These are phyloP conservation scores for Sporothrix humicola DNA, from an alignment of 2,329 filamentous ascomycete genomes.

Conservation along the genomic window DNA sequence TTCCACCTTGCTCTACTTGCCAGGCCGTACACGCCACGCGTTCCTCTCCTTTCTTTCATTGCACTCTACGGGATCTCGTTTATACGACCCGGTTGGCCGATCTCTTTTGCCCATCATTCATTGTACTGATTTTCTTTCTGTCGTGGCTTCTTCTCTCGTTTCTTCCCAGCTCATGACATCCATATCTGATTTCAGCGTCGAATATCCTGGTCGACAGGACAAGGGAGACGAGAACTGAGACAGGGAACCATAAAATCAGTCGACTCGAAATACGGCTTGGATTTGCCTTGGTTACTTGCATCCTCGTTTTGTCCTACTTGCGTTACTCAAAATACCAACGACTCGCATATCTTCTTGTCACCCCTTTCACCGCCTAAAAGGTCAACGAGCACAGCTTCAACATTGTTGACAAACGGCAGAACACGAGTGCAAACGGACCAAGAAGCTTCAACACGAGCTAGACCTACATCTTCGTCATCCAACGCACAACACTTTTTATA, in stretches of 20 bases:
- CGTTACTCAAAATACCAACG: slow-evolving; percentile 16
- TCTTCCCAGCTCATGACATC: not conserved
- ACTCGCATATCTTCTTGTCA: not conserved
- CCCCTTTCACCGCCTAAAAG: not conserved
- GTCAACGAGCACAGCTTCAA: not conserved
- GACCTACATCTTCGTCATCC: not conserved
- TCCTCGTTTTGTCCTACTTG: slow-evolving; percentile 8
- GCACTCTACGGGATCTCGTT: slow-evolving; percentile 19
- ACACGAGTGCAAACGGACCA: slow-evolving; percentile 2
- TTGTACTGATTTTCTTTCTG: not conserved
- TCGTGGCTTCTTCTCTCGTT: not conserved
- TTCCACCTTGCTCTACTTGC: not conserved
- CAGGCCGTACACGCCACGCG: slow-evolving; percentile 14
- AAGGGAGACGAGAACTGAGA: slow-evolving; percentile 8
- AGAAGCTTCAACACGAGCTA: slow-evolving; percentile 9
- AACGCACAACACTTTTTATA: not conserved
- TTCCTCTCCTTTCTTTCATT: not conserved
- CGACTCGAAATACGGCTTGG: slow-evolving; percentile 9
- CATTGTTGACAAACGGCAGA: not conserved
- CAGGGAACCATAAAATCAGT: not conserved
- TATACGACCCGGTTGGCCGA: slow-evolving; percentile 24
- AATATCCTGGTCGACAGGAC: not conserved
- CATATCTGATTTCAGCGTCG: not conserved
- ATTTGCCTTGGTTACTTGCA: not conserved
- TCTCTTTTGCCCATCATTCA: not conserved